phyloP scores from a whole-genome alignment of 768 basidiomycete genomes.

The Erythrobasidium yunnanense region DNA sequence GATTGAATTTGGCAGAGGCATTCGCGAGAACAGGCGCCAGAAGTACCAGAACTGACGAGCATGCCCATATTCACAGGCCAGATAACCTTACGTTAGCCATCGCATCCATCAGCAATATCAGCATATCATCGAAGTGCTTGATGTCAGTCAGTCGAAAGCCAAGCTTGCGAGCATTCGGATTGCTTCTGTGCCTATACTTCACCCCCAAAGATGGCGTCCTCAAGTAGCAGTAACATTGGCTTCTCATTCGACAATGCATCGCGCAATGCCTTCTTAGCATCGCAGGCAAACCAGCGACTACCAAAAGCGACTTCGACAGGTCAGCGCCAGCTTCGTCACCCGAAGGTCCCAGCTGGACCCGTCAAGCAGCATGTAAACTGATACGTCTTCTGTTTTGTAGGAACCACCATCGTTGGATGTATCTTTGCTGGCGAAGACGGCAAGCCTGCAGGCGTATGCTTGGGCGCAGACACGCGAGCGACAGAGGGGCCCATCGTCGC shows the following conservation, averaged over 20 bases:
- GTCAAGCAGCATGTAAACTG: background rate
- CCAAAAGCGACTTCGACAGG: slow-evolving; percentile 44
- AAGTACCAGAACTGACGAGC: no score
- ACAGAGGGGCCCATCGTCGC: slow-evolving; percentile 89
- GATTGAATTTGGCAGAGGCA: no score
- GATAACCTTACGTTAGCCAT: no score
- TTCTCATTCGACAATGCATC: slow-evolving; percentile 36
- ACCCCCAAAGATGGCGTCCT: no score
- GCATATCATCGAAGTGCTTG: no score
- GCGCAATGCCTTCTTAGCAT: slow-evolving; percentile 32
- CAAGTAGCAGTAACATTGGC: slow-evolving; percentile 22
- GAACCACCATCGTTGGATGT: slow-evolving; percentile 92
- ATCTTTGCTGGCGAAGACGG: slow-evolving; percentile 78
- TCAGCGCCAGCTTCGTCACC: background rate
- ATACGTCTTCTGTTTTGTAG: slow-evolving; percentile 39
- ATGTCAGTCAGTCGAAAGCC: no score
- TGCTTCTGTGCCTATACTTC: no score
- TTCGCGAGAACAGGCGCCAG: no score
- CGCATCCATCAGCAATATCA: no score
- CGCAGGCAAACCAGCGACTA: slow-evolving; percentile 23
- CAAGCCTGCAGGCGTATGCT: slow-evolving; percentile 83
- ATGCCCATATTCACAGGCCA: no score
- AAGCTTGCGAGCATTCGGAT: no score
- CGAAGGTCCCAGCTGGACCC: background rate
- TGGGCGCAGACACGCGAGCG: slow-evolving; percentile 93